Base-by-base conservation (phyloP, 164 flowering plant genomes). In the Liquidambar formosana region DNA sequence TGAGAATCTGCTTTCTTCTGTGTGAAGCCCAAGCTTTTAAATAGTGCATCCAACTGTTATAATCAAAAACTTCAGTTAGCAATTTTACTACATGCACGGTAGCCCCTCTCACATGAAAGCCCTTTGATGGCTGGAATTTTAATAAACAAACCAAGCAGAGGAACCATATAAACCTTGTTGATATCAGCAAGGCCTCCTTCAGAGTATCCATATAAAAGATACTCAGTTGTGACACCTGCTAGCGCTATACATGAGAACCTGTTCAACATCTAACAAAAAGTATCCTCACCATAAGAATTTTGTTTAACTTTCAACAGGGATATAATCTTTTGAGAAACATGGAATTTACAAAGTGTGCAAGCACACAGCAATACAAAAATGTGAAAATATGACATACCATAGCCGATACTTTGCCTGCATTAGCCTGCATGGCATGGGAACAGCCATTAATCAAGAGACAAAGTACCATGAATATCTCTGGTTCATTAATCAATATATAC, bases 1-100 rank as follows among this genome's bases (percentile, higher is more conserved):
- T 92, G 97, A 63, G 96, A 91, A 77, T 95, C 94, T 10, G 92
- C 90, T 70, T 92, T 89, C 96, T 91, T 92, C 77, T 92, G 93
- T 3, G 94, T 88, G 76, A 95, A 91, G 2, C 97, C 93, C 76
- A 88, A 76, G 74, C 91, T 65, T 56, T 82, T 83, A 0, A 92
- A 82, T 56, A 92, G 63, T 43, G 53, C 41, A 64, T 94, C 98
- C 88, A 89, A 75, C 96, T 95, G 86, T 51, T 53, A 53, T 13
- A 19, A 33, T 33, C 41, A 33, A 33, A 33, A 33, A 2, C 41
- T 49, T 15, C 16, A 49, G n/a, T 49, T 49, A 15, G 18, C 16
- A 48, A 49, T 49, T 15, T 49, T 15, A 22, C 19, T 16, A 45
- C 45, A 8, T 21, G 52, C 45, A 59, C 19, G 33, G 13, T 47